A percentile compares a stretch with the other conserved stretches of the same genome.
Conservation (phyloP, 2,329 filamentous ascomycete species). For the Colletotrichum sp. region DNA sequence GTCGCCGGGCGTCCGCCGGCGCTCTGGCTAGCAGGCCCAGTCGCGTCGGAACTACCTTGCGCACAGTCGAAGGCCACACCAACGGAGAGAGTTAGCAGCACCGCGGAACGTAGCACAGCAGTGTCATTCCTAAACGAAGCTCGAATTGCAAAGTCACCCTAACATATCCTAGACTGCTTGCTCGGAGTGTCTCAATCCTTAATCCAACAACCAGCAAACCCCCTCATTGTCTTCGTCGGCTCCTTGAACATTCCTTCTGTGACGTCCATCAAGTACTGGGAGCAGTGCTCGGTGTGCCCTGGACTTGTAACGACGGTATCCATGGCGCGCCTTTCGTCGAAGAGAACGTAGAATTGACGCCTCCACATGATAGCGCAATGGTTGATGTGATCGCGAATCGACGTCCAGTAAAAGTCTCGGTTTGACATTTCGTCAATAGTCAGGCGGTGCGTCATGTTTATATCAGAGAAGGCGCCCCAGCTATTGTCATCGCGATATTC, state of each 20-base stretch:
- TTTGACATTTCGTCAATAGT: conserved; percentile 25
- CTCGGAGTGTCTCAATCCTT: not conserved
- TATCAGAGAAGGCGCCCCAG: conserved; percentile 27
- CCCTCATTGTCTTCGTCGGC: conserved; percentile 20
- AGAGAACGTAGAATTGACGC: conserved; percentile 28
- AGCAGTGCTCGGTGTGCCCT: conserved; percentile 31
- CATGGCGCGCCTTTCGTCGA: conserved; percentile 22
- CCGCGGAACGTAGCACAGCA: not conserved
- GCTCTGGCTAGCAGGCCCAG: not conserved
- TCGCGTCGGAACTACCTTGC: not conserved
- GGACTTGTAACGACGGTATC: conserved; percentile 26
- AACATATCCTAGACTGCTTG: not conserved
- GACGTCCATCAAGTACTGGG: conserved; percentile 29
- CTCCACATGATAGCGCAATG: conserved; percentile 31
- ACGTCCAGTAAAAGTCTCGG: conserved; percentile 26
- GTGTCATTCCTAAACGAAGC: not conserved
- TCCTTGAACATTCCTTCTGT: conserved; percentile 21
- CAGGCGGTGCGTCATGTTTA: conserved; percentile 23
- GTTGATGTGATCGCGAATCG: conserved; percentile 27
- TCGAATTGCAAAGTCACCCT: not conserved
- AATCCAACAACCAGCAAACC: conserved; percentile 19
- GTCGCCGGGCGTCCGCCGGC: not conserved
- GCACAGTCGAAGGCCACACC: not conserved
- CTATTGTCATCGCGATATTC: conserved; percentile 29
- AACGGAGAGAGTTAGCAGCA: not conserved